Evolutionary conservation across 208 protist species (phyloP), one percentile per base, ranked within the genome.

Genomic region (Tritrichomonas foetus): DNA sequence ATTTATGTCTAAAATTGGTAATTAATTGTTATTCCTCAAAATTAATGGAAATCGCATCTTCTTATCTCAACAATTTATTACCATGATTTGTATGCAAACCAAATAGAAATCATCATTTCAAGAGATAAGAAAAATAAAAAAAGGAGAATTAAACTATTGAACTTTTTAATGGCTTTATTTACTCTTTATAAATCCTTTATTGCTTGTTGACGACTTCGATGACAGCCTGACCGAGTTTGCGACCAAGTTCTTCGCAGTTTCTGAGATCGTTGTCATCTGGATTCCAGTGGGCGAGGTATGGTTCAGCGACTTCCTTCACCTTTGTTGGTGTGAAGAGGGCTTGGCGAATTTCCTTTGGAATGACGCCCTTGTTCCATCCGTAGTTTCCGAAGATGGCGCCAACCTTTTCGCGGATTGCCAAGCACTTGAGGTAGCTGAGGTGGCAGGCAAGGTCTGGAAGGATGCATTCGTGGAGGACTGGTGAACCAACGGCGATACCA

Each of bases 371-470:
- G 20, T 47, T 20, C 74, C 74, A 82, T 20, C 74, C 74, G 41
- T 53, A 82, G n/a, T 33, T 82, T 20, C 74, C 74, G 74, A 82
- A 82, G 74, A 82, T 25, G 25, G n/a, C 74, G 20, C n/a, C 74
- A 50, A 41, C 20, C 74, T 82, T 82, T 0, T 82, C 41, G 1
- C 41, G 9, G 41, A 82, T 82, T 33, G n/a, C 74, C 11, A 82
- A 41, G 41, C 74, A 82, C 20, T 36, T 49, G 74, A 82, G 74
- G 74, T 82, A 82, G 74, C 50, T 82, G 50, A 82, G 74, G 41
- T 82, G 74, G 41, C 47, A 50, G 22, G 74, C 30, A 8, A 82
- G 30, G 41, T 82, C 74, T 50, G 74, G 74, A 53, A 82, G 74
- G 41, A 82, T 82, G 74, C 39, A 33, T 44, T 82, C 74, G 41